phyloP scores from a whole-genome alignment of 805 yeast genomes.

The Lipomyces yamanashiensis region DNA sequence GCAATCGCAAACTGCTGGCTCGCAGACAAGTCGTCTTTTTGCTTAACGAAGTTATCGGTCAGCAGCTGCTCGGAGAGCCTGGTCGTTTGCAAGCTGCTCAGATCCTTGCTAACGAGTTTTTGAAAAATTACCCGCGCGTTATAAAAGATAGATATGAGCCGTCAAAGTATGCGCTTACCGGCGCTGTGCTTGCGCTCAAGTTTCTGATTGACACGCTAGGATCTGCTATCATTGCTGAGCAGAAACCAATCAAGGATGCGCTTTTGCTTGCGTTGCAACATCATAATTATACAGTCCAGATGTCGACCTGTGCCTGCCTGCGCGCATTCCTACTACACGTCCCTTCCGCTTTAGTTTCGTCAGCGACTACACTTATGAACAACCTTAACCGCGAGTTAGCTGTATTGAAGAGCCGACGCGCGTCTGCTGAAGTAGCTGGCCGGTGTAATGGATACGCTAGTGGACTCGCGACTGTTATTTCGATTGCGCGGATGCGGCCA shows the following conservation, averaged over 20 bases:
- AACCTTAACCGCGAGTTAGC: conserved; percentile 38
- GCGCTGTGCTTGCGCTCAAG: conserved; percentile 37
- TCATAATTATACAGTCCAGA: conserved; percentile 36
- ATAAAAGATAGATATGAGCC: conserved; percentile 38
- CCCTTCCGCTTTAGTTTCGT: conserved; percentile 40
- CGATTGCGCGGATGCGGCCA: conserved; percentile 40
- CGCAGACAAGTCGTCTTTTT: conserved; percentile 39
- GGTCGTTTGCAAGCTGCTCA: conserved; percentile 40
- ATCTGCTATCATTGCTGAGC: conserved; percentile 41
- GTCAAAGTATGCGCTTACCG: conserved; percentile 36
- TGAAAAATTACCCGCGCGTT: conserved; percentile 39
- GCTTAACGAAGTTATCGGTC: conserved; percentile 40
- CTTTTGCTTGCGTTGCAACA: conserved; percentile 33
- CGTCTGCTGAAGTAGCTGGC: conserved; percentile 26
- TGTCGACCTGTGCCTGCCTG: conserved; percentile 31
- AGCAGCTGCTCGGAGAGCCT: conserved; percentile 42
- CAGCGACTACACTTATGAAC: conserved; percentile 35
- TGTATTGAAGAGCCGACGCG: conserved; percentile 31
- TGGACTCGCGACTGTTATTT: conserved; percentile 40
- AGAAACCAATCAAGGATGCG: conserved; percentile 25
- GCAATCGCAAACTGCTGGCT: conserved; percentile 35
- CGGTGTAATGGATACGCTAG: conserved; percentile 42
- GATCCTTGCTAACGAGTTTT: conserved; percentile 36
- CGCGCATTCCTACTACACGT: conserved; percentile 30
- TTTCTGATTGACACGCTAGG: conserved; percentile 41